These are phyloP conservation scores for Mesostigma viride DNA, from an alignment of 139 green algal species.

Conservation along the genomic window DNA sequence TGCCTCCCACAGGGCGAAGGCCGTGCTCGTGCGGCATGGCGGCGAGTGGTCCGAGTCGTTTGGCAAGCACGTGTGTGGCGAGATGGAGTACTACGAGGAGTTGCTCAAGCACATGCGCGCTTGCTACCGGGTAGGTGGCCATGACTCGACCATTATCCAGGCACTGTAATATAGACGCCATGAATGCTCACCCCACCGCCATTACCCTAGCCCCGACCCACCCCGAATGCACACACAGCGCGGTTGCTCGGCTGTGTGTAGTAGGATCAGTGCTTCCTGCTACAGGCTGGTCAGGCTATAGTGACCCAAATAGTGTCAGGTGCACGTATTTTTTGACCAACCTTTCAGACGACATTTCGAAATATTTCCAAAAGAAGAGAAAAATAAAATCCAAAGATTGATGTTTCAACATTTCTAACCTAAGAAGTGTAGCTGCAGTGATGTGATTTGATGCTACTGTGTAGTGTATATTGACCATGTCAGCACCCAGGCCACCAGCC, in stretches of 20 bases:
- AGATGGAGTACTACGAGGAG: constrained; percentile 87
- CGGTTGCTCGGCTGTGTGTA: background rate
- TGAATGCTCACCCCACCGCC: constrained; percentile 5
- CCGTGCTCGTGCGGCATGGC: constrained; percentile 64
- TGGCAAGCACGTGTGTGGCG: constrained; percentile 46
- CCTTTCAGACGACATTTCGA: too few relatives aligned
- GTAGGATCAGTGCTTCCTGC: background rate
- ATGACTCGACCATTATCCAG: too few relatives aligned
- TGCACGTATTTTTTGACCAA: background rate
- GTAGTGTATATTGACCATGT: too few relatives aligned
- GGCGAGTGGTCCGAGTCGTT: constrained; percentile 50
- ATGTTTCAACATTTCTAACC: too few relatives aligned
- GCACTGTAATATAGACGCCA: too few relatives aligned
- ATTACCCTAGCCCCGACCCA: background rate
- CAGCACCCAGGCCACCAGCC: too few relatives aligned
- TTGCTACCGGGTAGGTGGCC: constrained; percentile 35
- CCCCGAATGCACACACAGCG: background rate
- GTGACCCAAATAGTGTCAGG: background rate
- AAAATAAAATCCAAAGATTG: too few relatives aligned
- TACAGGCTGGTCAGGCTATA: too few relatives aligned
- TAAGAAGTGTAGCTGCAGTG: too few relatives aligned
- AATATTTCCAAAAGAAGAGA: too few relatives aligned
- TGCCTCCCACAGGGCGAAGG: constrained; percentile 54
- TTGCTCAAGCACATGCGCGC: constrained; percentile 53
- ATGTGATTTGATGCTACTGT: too few relatives aligned